Evolutionary conservation across 164 flowering plant genomes (phyloP), one percentile per base, ranked within the genome.

Genomic region (Akebia trifoliata): DNA sequence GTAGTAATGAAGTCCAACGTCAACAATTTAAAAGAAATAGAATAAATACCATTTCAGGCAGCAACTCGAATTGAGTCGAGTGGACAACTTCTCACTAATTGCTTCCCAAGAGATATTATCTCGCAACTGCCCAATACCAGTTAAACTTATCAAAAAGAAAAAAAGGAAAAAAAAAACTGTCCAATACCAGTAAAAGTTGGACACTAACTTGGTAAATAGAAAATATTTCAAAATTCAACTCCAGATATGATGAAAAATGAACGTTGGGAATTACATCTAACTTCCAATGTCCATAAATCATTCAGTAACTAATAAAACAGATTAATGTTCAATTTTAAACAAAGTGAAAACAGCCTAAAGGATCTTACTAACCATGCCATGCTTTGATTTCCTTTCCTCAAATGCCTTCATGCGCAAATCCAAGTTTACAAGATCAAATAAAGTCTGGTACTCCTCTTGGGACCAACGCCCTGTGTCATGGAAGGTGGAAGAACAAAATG

Each of bases 41-140:
- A 56, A 50, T 18, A 25, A 30, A 36, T 73, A 85, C 87, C 96
- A 87, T 64, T 83, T 87, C 0, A 0, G 0, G 66, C 85, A 83
- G 63, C 90, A 85, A 14, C 0, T 1, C 0, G 68, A 4, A 64
- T n/a, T 34, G 21, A 32, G 17, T 54, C 92, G 75, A 49, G 87
- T 81, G 31, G 47, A 14, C 61, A 85, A 29, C 44, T 46, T 66
- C 6, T 75, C 69, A 62, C 86, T 71, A 36, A 87, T 83, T 15
- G 86, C 82, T 30, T 28, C 72, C 92, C 92, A 87, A 31, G 61
- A 11, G 25, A 85, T 82, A 59, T 83, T 82, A 61, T 85, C 96
- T 24, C 83, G 74, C 64, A 87, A 30, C 74, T 70, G 56, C 45
- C 18, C 21, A 63, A 34, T 4, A n/a, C 1, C 14, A 43, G 2